Conservation (phyloP, 2,329 filamentous ascomycete genomes). For the Fusarium sp. region DNA sequence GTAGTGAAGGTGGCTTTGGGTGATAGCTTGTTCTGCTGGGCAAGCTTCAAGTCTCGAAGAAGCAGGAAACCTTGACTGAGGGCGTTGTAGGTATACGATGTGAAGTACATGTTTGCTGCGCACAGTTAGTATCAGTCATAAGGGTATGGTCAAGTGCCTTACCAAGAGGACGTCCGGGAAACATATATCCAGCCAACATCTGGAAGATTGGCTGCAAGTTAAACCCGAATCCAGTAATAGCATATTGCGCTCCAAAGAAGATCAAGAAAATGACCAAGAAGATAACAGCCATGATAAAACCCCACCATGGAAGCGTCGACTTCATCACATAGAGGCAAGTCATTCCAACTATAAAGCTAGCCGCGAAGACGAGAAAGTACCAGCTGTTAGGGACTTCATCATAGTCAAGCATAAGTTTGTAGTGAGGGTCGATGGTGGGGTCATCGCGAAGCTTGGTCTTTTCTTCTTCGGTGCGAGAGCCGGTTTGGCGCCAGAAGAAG, state of each 20-base stretch:
- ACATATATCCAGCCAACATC: slow-evolving; percentile 31
- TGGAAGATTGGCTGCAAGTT: slow-evolving; percentile 32
- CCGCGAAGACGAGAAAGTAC: slow-evolving; percentile 14
- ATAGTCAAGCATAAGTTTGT: slow-evolving; percentile 34
- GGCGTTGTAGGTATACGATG: slow-evolving; percentile 25
- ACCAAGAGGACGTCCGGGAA: slow-evolving; percentile 28
- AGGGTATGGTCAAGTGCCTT: background rate
- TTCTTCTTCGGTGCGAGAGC: slow-evolving; percentile 16
- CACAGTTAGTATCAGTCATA: no score
- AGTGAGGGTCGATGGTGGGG: slow-evolving; percentile 26
- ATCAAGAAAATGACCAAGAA: slow-evolving; percentile 52
- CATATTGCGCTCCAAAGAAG: slow-evolving; percentile 52
- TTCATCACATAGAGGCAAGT: slow-evolving; percentile 40
- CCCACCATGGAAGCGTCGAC: slow-evolving; percentile 51
- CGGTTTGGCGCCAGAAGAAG: slow-evolving; percentile 14
- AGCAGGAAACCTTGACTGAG: slow-evolving; percentile 3
- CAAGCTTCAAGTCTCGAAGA: slow-evolving; percentile 23
- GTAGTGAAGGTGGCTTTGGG: slow-evolving; percentile 47
- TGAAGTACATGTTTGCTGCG: slow-evolving; percentile 35
- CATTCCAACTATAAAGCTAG: slow-evolving; percentile 1
- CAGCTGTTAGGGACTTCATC: slow-evolving; percentile 24
- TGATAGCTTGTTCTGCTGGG: slow-evolving; percentile 25
- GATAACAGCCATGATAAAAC: slow-evolving; percentile 53
- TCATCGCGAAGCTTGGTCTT: slow-evolving; percentile 21
- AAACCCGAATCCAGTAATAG: slow-evolving; percentile 19